Evolutionary conservation across 1,139 yeast genomes (phyloP), one percentile per base, ranked within the genome.

Genomic region (Hemisphaericaspora xylanilytica): DNA sequence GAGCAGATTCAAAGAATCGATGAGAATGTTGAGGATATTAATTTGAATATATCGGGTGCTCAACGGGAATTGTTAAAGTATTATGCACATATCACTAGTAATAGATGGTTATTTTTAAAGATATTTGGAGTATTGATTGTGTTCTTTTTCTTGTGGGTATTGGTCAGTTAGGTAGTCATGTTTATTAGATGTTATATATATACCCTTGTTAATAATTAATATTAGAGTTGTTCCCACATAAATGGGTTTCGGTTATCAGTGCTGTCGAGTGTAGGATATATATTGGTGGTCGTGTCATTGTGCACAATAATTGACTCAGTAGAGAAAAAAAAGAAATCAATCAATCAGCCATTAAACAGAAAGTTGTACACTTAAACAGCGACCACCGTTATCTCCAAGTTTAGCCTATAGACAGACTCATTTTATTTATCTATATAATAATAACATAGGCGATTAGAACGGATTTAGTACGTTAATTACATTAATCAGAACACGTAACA

Each of bases 1-100:
- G 98, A 92, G 54, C 86, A 85, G 20, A 92, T 92, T 42, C 98
- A 92, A 60, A 73, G 97, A 55, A 92, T 92, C 47, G 98, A 94
- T 62, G 89, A 84, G 41, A 90, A 92, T 57, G 95, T 95, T 4
- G 97, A 90, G 51, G 97, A 94, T 54, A 88, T 92, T 37, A 81
- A 87, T 52, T 60, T 90, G 56, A 92, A 90, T 59, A 90, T 92
- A 13, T 67, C 78, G 25, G 97, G 97, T 1, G 98, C 99, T 0
- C 98, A 94, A 59, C 71, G 97, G 43, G 97, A 92, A 59, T 73
- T 92, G 50, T 69, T 92, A 52, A 90, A 89, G 61, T 92, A 90
- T 61, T 94, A 85, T 57, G 87, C 92, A 41, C 80, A 85, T 42
- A 87, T 92, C 28, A 81, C 94, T 38, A 86, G 85, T 55, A 94